A percentile compares a stretch with the other conserved stretches of the same genome.
Evolutionary conservation across 257 asterid species (phyloP).

Genomic region (Scutellaria barbata): DNA sequence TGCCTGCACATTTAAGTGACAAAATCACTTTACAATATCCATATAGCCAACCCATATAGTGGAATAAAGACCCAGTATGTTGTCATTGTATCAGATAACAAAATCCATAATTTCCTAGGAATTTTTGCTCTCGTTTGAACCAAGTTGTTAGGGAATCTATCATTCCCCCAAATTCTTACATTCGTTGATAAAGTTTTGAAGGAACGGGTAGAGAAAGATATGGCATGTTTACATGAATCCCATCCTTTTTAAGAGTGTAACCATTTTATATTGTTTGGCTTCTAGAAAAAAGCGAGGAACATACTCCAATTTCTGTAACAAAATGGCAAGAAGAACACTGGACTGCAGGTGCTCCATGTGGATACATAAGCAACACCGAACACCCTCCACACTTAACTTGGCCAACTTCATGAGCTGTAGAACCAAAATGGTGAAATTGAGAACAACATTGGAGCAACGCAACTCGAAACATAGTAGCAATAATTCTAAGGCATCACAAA

Average conservation of each 20-base stretch:
- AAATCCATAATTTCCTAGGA: background rate
- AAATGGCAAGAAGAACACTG: constrained; percentile 74
- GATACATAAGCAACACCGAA: constrained; percentile 77
- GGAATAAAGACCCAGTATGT: background rate
- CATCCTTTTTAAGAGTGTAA: background rate
- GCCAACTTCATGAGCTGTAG: constrained; percentile 83
- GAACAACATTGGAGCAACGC: background rate
- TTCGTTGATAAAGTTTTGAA: background rate
- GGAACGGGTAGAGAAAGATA: background rate
- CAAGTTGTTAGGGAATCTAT: background rate
- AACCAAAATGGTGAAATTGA: background rate
- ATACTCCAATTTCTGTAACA: constrained; percentile 80
- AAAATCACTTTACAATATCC: background rate
- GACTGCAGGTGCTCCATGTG: constrained; percentile 77
- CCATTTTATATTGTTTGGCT: background rate
- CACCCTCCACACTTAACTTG: constrained; percentile 88
- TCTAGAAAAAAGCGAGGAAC: constrained; percentile 36
- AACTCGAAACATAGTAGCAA: constrained; percentile 3
- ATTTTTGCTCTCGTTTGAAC: background rate
- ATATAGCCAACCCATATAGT: background rate
- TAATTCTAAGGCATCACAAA: background rate
- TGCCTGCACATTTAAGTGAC: constrained; percentile 50
- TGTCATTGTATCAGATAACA: constrained; percentile 12
- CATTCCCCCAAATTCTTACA: background rate
- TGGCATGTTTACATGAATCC: background rate